phyloP scores from a whole-genome alignment of 2,329 filamentous ascomycete genomes.

The Aspergillus arachidicola region DNA sequence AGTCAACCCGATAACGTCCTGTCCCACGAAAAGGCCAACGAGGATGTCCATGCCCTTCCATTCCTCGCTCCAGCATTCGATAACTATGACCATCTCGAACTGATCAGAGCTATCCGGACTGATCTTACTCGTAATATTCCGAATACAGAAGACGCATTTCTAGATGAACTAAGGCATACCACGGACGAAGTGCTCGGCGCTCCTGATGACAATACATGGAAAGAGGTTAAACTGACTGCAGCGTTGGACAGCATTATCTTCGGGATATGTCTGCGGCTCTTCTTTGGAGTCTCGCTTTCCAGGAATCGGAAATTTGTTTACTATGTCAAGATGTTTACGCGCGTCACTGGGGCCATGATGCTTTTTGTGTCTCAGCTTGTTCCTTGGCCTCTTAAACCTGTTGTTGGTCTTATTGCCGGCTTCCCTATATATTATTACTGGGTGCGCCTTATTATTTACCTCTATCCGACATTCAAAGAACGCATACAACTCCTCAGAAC shows the following conservation, averaged over 20 bases:
- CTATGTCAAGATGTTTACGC: background rate
- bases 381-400: background rate
- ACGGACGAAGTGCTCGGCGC: background rate
- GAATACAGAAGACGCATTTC: background rate
- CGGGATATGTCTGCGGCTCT: background rate
- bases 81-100: background rate
- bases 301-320: background rate
- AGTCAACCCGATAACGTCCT: background rate
- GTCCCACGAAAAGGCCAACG: background rate
- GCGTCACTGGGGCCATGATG: background rate
- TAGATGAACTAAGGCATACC: background rate
- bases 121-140: background rate
- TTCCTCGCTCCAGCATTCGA: background rate
- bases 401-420: background rate
- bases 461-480: background rate
- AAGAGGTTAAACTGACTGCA: background rate
- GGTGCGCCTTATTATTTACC: background rate
- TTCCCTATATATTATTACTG: background rate
- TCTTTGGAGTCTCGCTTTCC: background rate
- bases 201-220: background rate
- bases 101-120: background rate
- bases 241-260: background rate
- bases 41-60: background rate
- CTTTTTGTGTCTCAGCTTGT: background rate
- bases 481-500: background rate